Evolutionary conservation across 2,329 filamentous ascomycete species (phyloP), one percentile per base, ranked within the genome.

Genomic region (Pseudogymnoascus sp.): DNA sequence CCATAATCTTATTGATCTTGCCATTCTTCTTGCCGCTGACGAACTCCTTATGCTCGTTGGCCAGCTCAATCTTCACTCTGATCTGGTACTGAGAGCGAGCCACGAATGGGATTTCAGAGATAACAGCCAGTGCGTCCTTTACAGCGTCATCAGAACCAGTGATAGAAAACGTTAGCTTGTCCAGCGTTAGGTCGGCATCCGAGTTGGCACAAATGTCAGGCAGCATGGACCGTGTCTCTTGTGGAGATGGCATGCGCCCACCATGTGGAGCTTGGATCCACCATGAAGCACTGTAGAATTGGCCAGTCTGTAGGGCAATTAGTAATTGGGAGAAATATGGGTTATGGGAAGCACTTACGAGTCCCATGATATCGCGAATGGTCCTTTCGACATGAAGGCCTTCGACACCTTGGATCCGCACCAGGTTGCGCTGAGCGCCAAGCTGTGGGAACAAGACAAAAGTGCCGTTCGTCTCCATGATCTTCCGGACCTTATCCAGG

Each of bases 1-100:
- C 95, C 95, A 99, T 99, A 72, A 99, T 99, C 82, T 99, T 99
- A 82, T 99, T 99, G 77, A 99, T 99, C 80, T 99, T 99, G 76
- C 95, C 95, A 71, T 99, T 99, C 81, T 99, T 99, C 82, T 99
- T 99, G 70, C 95, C 95, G 70, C 93, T 97, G 64, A 99, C 95
- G 74, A 99, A 99, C 73, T 99, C 95, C 77, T 99, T 99, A 80
- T 99, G 95, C 78, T 99, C 95, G 73, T 97, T 97, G 72, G 95
- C 95, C 63, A 99, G 87, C 79, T 99, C 95, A 67, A 99, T 96
- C 81, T 97, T 97, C 73, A 99, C 93, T 63, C 93, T 87, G 74
- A 99, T 96, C 74, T 96, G 93, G 72, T 96, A 96, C 68, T 91
- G 90, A 44, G 89, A 86, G 70, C 92, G 89, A 68, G 88, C 88